Evolutionary conservation across 2,329 filamentous ascomycete species (phyloP).

Genomic region (Phaeophleospora eucalypticola): DNA sequence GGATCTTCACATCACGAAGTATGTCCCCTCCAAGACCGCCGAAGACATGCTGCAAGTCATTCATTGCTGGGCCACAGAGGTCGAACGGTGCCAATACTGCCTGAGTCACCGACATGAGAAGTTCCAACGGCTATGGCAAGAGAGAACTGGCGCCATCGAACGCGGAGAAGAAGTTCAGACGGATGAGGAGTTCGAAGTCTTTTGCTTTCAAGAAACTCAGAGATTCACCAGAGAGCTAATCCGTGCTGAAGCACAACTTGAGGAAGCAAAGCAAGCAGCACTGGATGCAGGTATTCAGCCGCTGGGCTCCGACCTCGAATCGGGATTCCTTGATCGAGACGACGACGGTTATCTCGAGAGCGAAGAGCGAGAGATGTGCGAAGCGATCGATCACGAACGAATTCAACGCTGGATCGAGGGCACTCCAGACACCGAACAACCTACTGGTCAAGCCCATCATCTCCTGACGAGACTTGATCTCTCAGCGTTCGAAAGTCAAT

Average conservation of each 20-base stretch:
- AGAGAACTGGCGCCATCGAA: neutral
- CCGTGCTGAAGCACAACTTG: conserved; percentile 16
- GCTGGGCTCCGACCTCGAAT: conserved; percentile 8
- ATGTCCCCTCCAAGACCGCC: neutral
- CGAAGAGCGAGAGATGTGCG: neutral
- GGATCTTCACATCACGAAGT: too few relatives aligned
- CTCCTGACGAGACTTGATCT: neutral
- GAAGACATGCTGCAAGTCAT: neutral
- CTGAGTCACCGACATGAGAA: neutral
- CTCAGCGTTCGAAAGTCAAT: neutral
- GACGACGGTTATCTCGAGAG: conserved; percentile 16
- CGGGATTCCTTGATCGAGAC: conserved; percentile 16
- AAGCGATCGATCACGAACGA: neutral
- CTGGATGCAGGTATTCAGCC: conserved; percentile 11
- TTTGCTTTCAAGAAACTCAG: conserved; percentile 7
- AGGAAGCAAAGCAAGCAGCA: conserved; percentile 11
- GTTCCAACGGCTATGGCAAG: neutral
- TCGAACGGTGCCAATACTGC: neutral
- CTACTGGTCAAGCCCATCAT: neutral
- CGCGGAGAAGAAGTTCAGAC: neutral
- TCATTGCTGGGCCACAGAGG: neutral
- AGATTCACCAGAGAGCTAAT: conserved; percentile 17
- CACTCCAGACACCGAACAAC: neutral
- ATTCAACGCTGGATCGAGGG: neutral
- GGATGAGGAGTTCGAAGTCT: conserved; percentile 1